Evolutionary conservation across 345 rosid species (phyloP).

Genomic region (Angophora floribunda): DNA sequence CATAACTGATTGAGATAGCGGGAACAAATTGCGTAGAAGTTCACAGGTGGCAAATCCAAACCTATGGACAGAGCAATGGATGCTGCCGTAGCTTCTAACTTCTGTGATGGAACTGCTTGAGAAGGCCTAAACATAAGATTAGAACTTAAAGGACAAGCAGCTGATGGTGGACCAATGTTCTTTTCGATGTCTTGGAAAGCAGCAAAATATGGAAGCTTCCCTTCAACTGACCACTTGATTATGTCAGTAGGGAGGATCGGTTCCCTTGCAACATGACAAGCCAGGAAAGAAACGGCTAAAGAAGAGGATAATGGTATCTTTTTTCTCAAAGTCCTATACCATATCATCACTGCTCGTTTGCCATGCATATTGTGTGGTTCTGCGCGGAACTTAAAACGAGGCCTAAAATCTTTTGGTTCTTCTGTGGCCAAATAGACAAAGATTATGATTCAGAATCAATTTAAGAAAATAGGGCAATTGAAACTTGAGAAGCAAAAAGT

Average conservation of each 20-base stretch:
- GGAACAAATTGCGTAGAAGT: slow-evolving; percentile 53
- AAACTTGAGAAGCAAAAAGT: not conserved
- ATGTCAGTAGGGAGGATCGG: slow-evolving; percentile 62
- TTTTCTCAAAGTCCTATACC: slow-evolving; percentile 46
- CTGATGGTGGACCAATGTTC: slow-evolving; percentile 32
- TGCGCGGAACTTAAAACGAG: slow-evolving; percentile 1
- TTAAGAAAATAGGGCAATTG: not conserved
- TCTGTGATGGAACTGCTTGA: slow-evolving; percentile 36
- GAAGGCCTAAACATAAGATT: slow-evolving; percentile 59
- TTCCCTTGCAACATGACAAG: slow-evolving; percentile 66
- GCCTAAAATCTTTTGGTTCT: slow-evolving; percentile 8
- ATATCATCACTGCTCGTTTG: slow-evolving; percentile 54
- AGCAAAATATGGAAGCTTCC: slow-evolving; percentile 59
- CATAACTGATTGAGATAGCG: slow-evolving; percentile 47
- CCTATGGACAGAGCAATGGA: slow-evolving; percentile 54
- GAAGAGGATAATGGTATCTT: slow-evolving; percentile 44
- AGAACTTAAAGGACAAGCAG: slow-evolving; percentile 49
- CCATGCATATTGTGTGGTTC: slow-evolving; percentile 54
- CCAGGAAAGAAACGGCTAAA: slow-evolving; percentile 63
- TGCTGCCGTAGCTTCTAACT: slow-evolving; percentile 55
- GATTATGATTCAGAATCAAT: not conserved
- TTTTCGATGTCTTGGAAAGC: slow-evolving; percentile 56
- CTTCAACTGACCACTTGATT: slow-evolving; percentile 62
- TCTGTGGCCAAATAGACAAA: not conserved
- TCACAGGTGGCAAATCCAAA: slow-evolving; percentile 61